These are phyloP conservation scores for Tricholoma matsutake DNA, from an alignment of 768 basidiomycete genomes.

Conservation along the genomic window DNA sequence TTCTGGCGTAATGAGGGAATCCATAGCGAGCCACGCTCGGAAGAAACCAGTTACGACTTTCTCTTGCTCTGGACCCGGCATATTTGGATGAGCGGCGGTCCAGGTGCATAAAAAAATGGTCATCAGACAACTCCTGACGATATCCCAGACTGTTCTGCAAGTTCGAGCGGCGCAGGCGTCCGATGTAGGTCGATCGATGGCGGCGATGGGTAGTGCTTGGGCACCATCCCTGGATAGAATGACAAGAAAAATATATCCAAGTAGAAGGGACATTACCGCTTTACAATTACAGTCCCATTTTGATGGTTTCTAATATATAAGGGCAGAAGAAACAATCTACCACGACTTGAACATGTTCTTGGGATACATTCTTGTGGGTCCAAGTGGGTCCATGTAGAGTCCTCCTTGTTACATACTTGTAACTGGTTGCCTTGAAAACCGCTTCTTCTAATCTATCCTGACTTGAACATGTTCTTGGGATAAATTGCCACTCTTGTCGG, in stretches of 20 bases:
- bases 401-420: too few relatives aligned
- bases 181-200: not conserved
- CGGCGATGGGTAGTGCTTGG: not conserved
- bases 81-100: conserved; percentile 1
- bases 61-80: not conserved
- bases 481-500: not conserved
- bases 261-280: not conserved
- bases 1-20: not conserved
- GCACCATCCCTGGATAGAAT: not conserved
- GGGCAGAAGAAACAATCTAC: not conserved
- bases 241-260: not conserved
- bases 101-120: conserved; percentile 3
- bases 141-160: conserved; percentile 1
- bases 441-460: too few relatives aligned
- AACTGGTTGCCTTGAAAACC: too few relatives aligned
- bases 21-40: not conserved
- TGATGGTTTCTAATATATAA: not conserved
- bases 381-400: too few relatives aligned
- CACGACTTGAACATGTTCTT: not conserved
- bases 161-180: not conserved
- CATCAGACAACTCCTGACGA: conserved; percentile 1
- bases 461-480: too few relatives aligned
- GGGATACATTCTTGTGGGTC: too few relatives aligned
- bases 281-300: not conserved
- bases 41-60: not conserved